These are phyloP conservation scores for Penicillium janthinellum DNA, from an alignment of 2,329 filamentous ascomycete species.

Conservation along the genomic window DNA sequence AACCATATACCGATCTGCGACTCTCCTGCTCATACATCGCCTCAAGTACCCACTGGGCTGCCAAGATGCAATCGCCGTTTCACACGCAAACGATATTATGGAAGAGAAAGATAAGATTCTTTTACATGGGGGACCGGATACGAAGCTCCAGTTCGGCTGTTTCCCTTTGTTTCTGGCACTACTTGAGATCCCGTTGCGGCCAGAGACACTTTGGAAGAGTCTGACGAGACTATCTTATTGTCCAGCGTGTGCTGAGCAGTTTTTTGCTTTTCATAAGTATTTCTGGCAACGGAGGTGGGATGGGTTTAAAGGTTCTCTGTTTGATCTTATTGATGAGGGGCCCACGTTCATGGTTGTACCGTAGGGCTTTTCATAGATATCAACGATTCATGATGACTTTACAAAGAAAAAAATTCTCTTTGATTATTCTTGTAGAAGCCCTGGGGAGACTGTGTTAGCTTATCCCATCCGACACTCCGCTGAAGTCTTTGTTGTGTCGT, in stretches of 20 bases:
- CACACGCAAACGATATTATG: slow-evolving; percentile 6
- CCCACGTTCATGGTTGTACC: slow-evolving; percentile 2
- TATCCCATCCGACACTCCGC: neutral
- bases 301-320: neutral
- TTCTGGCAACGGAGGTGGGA: slow-evolving; percentile 7
- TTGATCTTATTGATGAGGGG: slow-evolving; percentile 4
- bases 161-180: slow-evolving; percentile 4
- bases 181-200: slow-evolving; percentile 5
- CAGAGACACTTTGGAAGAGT: slow-evolving; percentile 1
- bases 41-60: neutral
- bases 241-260: slow-evolving; percentile 5
- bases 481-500: neutral
- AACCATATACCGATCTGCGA: slow-evolving; percentile 2
- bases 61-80: slow-evolving; percentile 4
- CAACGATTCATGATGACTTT: neutral
- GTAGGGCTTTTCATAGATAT: neutral
- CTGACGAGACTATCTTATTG: neutral
- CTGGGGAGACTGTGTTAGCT: neutral
- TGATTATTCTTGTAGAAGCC: neutral
- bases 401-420: neutral
- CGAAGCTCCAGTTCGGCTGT: slow-evolving; percentile 4
- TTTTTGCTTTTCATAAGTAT: slow-evolving; percentile 7
- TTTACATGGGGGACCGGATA: neutral
- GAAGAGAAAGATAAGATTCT: slow-evolving; percentile 6
- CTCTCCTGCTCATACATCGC: slow-evolving; percentile 4